Conservation (phyloP, 495 filamentous ascomycete species). For the Symbiotaphrina buchneri region DNA sequence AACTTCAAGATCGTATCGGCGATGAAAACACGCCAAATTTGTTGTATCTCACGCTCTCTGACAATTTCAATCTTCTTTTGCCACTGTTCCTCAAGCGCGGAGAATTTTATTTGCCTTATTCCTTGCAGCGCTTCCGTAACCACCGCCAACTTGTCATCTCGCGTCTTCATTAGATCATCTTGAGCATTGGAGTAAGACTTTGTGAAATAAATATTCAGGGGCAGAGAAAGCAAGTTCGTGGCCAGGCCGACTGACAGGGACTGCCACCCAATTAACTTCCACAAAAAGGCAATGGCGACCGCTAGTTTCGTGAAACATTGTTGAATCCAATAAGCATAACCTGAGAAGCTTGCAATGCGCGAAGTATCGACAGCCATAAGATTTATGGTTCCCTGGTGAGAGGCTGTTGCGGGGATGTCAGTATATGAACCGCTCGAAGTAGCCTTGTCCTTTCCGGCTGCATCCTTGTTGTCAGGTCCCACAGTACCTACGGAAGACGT, state of each 20-base stretch:
- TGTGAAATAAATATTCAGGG: slow-evolving; percentile 45
- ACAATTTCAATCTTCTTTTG: slow-evolving; percentile 44
- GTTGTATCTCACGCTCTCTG: slow-evolving; percentile 39
- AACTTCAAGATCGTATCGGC: slow-evolving; percentile 32
- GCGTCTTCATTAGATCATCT: slow-evolving; percentile 52
- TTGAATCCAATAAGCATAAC: slow-evolving; percentile 42
- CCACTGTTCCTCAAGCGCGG: slow-evolving; percentile 63
- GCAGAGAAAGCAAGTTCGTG: slow-evolving; percentile 36
- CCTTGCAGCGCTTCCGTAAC: slow-evolving; percentile 64
- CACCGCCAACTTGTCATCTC: slow-evolving; percentile 57
- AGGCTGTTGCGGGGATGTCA: not conserved
- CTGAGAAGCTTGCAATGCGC: slow-evolving; percentile 47
- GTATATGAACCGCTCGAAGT: not conserved
- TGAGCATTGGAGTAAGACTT: slow-evolving; percentile 43
- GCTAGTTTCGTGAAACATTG: slow-evolving; percentile 33
- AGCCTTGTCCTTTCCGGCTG: slow-evolving; percentile 32
- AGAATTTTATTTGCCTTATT: slow-evolving; percentile 79
- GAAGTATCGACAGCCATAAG: slow-evolving; percentile 57
- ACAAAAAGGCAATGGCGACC: slow-evolving; percentile 40
- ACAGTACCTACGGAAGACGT: slow-evolving; percentile 4
- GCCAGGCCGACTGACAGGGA: slow-evolving; percentile 39
- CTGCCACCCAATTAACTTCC: slow-evolving; percentile 34
- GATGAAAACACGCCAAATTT: slow-evolving; percentile 40
- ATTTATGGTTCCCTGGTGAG: slow-evolving; percentile 29
- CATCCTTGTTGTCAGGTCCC: slow-evolving; percentile 21